Evolutionary conservation across 768 basidiomycete species (phyloP).

Genomic region (Leccinum imitatum): DNA sequence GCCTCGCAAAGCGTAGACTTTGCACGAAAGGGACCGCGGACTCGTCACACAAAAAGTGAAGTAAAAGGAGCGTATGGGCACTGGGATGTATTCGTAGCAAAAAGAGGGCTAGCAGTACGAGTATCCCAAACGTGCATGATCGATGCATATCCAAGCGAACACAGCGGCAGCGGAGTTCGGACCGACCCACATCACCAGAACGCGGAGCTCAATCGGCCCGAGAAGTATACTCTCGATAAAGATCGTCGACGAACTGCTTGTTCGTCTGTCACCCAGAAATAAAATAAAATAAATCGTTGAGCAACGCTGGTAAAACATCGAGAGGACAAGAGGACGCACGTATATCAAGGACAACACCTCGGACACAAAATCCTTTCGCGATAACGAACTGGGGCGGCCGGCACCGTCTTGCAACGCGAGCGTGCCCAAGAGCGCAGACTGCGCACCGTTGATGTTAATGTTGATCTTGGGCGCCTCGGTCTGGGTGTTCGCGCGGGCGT

Average conservation of each 20-base stretch:
- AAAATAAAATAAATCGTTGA: neutral
- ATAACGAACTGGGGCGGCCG: conserved; percentile 30
- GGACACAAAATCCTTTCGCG: conserved; percentile 57
- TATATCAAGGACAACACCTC: conserved; percentile 62
- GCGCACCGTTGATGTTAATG: conserved; percentile 21
- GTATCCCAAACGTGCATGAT: conserved; percentile 2
- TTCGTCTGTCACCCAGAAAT: conserved; percentile 47
- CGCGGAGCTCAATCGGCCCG: conserved; percentile 10
- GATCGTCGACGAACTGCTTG: conserved; percentile 60
- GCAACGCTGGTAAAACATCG: neutral
- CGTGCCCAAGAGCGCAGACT: conserved; percentile 26
- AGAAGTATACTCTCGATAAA: conserved; percentile 53
- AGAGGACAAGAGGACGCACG: conserved; percentile 37
- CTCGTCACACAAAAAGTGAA: neutral
- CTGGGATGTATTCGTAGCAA: conserved; percentile 16
- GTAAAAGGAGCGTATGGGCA: neutral
- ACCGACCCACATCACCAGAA: neutral
- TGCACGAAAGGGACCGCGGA: too few species aligned
- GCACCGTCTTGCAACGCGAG: conserved; percentile 20
- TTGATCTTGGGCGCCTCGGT: conserved; percentile 18
- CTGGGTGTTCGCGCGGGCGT: neutral
- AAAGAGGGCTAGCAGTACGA: conserved; percentile 11
- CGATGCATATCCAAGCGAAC: neutral
- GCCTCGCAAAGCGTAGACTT: too few species aligned
- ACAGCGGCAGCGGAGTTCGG: neutral